A percentile compares a stretch with the other conserved stretches of the same genome.
These are phyloP conservation scores for Chrysochromulina tobinii DNA, from an alignment of 78 protist species.

Conservation along the genomic window DNA sequence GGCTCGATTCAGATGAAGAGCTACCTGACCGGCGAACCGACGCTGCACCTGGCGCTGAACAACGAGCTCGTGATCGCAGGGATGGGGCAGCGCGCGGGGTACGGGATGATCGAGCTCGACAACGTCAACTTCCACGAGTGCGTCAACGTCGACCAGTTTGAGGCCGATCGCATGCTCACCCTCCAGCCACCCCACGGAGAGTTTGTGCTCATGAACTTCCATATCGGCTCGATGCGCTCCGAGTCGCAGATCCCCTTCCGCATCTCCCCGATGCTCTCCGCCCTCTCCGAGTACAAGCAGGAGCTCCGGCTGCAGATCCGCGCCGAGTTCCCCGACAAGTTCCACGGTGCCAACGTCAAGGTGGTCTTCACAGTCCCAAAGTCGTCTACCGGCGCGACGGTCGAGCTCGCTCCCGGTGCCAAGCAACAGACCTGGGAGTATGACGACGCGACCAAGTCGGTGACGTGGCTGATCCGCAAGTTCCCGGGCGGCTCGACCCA, in stretches of 20 bases:
- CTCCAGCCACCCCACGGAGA: conserved; percentile 67
- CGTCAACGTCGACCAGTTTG: conserved; percentile 36
- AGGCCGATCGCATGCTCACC: conserved; percentile 8
- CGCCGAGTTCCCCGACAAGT: conserved; percentile 43
- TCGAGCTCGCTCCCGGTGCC: conserved; percentile 17
- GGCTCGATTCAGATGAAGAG: conserved; percentile 85
- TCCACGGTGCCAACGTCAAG: conserved; percentile 37
- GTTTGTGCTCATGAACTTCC: conserved; percentile 64
- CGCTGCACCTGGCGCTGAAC: conserved; percentile 74
- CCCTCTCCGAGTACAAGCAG: neutral
- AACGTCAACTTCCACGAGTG: conserved; percentile 71
- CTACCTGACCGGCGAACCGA: conserved; percentile 78
- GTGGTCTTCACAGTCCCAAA: conserved; percentile 40
- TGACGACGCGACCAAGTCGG: conserved; percentile 15
- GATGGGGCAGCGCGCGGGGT: neutral
- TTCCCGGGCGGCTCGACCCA: conserved; percentile 39
- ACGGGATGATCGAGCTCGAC: conserved; percentile 51
- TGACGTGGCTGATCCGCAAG: conserved; percentile 30
- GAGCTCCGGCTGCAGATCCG: conserved; percentile 43
- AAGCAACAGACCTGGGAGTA: conserved; percentile 33
- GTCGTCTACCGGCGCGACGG: conserved; percentile 9
- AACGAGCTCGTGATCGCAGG: conserved; percentile 65
- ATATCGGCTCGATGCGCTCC: neutral
- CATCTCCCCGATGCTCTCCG: conserved; percentile 32
- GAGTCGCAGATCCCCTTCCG: conserved; percentile 57